A percentile compares a stretch with the other conserved stretches of the same genome.
Conservation (phyloP, 305 asterid species). For the Stenogyne calaminthoides region DNA sequence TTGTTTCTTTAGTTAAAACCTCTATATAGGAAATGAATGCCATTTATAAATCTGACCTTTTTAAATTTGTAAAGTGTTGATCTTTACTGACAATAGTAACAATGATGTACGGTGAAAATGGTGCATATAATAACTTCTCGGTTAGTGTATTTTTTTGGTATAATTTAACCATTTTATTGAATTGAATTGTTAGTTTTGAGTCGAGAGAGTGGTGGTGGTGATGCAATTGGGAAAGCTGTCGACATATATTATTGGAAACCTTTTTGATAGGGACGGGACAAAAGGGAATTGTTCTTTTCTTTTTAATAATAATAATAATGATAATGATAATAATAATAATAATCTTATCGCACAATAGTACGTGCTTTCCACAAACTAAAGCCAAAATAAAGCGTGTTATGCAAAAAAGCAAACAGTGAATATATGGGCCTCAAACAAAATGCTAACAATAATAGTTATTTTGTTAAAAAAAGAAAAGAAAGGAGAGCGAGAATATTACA, state of each 20-base stretch:
- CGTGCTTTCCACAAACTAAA: constrained; percentile 20
- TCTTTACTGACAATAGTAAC: no score
- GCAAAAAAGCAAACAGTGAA: neutral
- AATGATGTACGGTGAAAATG: no score
- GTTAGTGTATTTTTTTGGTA: neutral
- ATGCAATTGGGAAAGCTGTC: neutral
- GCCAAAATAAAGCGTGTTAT: neutral
- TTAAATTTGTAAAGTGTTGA: no score
- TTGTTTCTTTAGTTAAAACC: neutral
- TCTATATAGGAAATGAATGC: neutral
- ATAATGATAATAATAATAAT: no score
- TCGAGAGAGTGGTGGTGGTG: constrained; percentile 3
- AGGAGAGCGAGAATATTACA: no score
- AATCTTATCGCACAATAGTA: neutral
- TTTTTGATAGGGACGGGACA: constrained; percentile 14
- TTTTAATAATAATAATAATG: neutral
- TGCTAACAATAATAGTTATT: neutral
- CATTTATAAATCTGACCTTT: neutral
- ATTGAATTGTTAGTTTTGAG: neutral
- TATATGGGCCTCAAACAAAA: neutral
- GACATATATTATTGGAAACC: neutral
- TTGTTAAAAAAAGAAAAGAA: no score
- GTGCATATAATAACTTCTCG: no score
- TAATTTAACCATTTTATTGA: neutral
- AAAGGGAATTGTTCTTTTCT: neutral